A percentile compares a stretch with the other conserved stretches of the same genome.
Conservation (phyloP, 1,284 basidiomycete genomes). For the Thecaphora thlaspeos region DNA sequence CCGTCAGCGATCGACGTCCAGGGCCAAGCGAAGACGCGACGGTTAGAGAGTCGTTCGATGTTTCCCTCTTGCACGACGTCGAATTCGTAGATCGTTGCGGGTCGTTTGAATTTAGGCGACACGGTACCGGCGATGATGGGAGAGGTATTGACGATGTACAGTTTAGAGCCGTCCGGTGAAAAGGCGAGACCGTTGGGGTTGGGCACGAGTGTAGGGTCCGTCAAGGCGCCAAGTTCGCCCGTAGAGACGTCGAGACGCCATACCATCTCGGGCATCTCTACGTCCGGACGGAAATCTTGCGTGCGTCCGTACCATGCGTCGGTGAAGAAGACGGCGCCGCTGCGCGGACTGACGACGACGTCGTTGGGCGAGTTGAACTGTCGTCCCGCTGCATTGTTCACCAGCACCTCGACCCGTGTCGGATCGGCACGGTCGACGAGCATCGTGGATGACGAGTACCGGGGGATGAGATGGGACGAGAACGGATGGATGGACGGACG, state of each 20-base stretch:
- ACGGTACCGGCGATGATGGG: slow-evolving; percentile 58
- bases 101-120: not conserved
- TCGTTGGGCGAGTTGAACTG: too few species aligned
- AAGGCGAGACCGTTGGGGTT: slow-evolving; percentile 70
- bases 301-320: too few species aligned
- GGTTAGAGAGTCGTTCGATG: slow-evolving; percentile 63
- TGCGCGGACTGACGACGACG: too few species aligned
- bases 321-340: too few species aligned
- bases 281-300: slow-evolving; percentile 2
- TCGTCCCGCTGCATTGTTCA: too few species aligned
- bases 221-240: slow-evolving; percentile 67
- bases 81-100: slow-evolving; percentile 66
- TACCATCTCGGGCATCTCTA: not conserved
- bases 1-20: slow-evolving; percentile 69
- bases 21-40: slow-evolving; percentile 70
- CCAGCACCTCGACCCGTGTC: too few species aligned
- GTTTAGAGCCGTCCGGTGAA: slow-evolving; percentile 66
- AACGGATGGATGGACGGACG: too few species aligned
- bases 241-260: slow-evolving; percentile 53
- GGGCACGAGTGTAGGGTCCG: slow-evolving; percentile 65
- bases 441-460: too few species aligned
- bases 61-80: slow-evolving; percentile 64
- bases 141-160: slow-evolving; percentile 65
- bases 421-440: too few species aligned
- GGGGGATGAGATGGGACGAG: too few species aligned